These are phyloP conservation scores for Cladosporium halotolerans DNA, from an alignment of 2,329 filamentous ascomycete species.

Conservation along the genomic window DNA sequence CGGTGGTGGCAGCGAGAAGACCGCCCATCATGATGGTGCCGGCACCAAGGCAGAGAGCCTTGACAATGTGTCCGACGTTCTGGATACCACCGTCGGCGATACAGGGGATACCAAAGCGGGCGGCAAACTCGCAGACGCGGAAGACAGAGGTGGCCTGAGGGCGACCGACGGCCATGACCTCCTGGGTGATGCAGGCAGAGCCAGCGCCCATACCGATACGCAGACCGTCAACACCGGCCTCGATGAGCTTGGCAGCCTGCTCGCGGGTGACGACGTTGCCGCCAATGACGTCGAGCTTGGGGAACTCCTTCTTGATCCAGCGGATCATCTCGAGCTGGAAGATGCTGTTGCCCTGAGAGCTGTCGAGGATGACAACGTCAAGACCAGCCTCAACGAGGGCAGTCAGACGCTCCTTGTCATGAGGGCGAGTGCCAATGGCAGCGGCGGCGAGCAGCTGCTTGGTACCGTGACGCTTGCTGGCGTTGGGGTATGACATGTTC, in stretches of 20 bases:
- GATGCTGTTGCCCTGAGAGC: conserved; percentile 95
- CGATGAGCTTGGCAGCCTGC: conserved; percentile 87
- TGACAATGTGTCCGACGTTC: conserved; percentile 98
- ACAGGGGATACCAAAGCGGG: conserved; percentile 90
- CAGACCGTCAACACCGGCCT: conserved; percentile 89
- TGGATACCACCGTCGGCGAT: conserved; percentile 97
- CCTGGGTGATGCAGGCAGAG: conserved; percentile 96
- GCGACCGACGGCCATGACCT: conserved; percentile 98
- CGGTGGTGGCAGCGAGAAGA: conserved; percentile 90
- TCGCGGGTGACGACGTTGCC: conserved; percentile 98
- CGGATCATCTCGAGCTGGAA: conserved; percentile 99
- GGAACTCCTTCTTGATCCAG: conserved; percentile 84
- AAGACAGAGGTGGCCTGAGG: conserved; percentile 92
- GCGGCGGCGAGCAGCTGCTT: conserved; percentile 97
- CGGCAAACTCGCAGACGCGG: conserved; percentile 82
- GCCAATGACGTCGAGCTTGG: conserved; percentile 85
- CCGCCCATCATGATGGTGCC: conserved; percentile 99
- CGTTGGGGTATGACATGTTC: conserved; percentile 93
- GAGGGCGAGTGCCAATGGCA: conserved; percentile 88
- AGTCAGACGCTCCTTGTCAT: conserved; percentile 80
- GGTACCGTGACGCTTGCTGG: conserved; percentile 91
- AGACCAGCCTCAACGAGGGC: conserved; percentile 90
- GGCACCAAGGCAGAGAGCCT: conserved; percentile 89
- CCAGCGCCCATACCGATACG: conserved; percentile 99
- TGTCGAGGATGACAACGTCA: conserved; percentile 92